These are phyloP conservation scores for Botrytis pseudocinerea DNA, from an alignment of 2,329 filamentous ascomycete species.

Conservation along the genomic window DNA sequence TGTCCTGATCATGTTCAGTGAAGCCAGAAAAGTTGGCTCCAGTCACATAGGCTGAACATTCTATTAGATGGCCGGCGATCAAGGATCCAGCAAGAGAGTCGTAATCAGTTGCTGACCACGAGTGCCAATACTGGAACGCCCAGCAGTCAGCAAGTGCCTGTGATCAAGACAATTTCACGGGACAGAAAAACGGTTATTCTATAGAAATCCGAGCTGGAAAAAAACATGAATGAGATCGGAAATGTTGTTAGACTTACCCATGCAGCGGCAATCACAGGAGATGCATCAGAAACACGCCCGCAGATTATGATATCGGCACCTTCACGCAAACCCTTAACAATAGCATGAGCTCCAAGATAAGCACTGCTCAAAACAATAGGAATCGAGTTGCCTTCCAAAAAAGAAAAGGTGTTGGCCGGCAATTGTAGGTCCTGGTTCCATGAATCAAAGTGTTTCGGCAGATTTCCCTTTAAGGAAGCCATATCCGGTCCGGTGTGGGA, in stretches of 20 bases:
- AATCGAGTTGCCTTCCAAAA: not conserved
- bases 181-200: not conserved
- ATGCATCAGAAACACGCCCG: not conserved
- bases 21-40: not conserved
- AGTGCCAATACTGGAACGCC: not conserved
- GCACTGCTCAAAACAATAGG: not conserved
- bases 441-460: not conserved
- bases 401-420: not conserved
- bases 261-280: not conserved
- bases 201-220: not conserved
- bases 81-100: not conserved
- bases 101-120: not conserved
- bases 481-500: not conserved
- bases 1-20: not conserved
- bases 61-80: not conserved
- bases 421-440: not conserved
- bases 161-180: not conserved
- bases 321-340: not conserved
- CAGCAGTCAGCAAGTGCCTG: not conserved
- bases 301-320: constrained; percentile 1
- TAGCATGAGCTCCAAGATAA: not conserved
- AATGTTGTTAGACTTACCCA: not conserved
- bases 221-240: not conserved
- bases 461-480: not conserved
- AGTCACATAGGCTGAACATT: not conserved